Evolutionary conservation across 1,284 basidiomycete genomes (phyloP), one percentile per base, ranked within the genome.

Genomic region (Violaceomyces palustris): DNA sequence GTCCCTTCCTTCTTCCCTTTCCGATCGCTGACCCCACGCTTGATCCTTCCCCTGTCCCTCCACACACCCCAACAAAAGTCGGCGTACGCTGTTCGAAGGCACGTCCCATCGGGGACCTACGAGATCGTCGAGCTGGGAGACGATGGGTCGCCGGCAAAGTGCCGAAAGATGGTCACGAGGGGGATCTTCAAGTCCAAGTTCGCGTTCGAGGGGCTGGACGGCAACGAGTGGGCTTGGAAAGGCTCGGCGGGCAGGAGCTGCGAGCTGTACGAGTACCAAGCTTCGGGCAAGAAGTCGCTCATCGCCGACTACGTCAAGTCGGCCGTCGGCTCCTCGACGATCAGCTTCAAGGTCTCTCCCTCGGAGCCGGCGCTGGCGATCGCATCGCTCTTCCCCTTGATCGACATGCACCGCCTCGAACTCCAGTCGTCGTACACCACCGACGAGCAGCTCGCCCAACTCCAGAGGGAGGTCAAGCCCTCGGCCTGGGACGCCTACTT

Each of bases 391-490:
- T 58, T 42, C 15, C 50, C 41, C n/a, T 49, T 50, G 5, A 52
- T 58, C 32, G 55, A 58, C 18, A 49, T 41, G 31, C 55, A 58
- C 32, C 48, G 50, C n/a, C 18, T 5, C 32, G 55, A 58, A 23
- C 50, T 52, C 43, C 46, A 49, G 31, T 39, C 75, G n/a, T 79
- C 86, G 25, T 75, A 79, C 50, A 79, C 81, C 3, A 84, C 86
- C 8, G 86, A 89, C 45, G 79, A 87, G 71, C 87, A 85, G 72
- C 75, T 88, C 50, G 83, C 81, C 69, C 74, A 77, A 31, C 75
- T 77, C 27, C 78, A 76, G 12, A 77, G 76, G 10, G 61, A 64
- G 40, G 68, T 75, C 23, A 35, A 24, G n/a, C 50, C 43, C 21
- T 58, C 55, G 27, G 42, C 50, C 6, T 58, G 55, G 55, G 55